A percentile compares a stretch with the other conserved stretches of the same genome.
Conservation (phyloP, 2,329 filamentous ascomycete species). For the Nannizzia gypsea region DNA sequence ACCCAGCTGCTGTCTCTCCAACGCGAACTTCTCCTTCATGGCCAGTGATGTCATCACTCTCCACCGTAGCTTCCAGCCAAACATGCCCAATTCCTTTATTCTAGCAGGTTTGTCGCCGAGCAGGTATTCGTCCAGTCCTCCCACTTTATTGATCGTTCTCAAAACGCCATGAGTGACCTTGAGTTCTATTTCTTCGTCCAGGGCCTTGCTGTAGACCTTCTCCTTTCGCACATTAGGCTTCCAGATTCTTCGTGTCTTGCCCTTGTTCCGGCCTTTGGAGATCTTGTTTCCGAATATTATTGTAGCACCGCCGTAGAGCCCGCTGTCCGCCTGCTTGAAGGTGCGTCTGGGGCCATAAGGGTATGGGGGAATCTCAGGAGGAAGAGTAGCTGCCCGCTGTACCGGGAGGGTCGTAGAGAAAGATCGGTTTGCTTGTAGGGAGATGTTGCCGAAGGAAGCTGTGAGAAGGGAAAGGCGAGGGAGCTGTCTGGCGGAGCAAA, state of each 20-base stretch:
- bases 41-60: conserved; percentile 67
- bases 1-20: conserved; percentile 54
- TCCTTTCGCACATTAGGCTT: conserved; percentile 39
- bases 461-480: conserved; percentile 27
- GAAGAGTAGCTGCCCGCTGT: conserved; percentile 23
- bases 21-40: conserved; percentile 54
- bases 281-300: conserved; percentile 42
- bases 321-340: conserved; percentile 37
- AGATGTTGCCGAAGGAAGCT: conserved; percentile 29
- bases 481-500: conserved; percentile 20
- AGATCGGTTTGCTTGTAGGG: conserved; percentile 26
- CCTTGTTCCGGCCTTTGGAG: conserved; percentile 38
- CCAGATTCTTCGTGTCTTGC: conserved; percentile 39
- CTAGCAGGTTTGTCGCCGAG: conserved; percentile 65
- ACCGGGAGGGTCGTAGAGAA: conserved; percentile 28
- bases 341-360: conserved; percentile 34
- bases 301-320: conserved; percentile 36
- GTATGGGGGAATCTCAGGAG: conserved; percentile 34
- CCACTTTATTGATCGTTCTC: conserved; percentile 62
- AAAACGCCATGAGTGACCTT: conserved; percentile 37
- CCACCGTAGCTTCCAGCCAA: conserved; percentile 85
- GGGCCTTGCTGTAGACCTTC: conserved; percentile 35
- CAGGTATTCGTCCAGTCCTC: conserved; percentile 84
- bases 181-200: conserved; percentile 33
- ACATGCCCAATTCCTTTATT: conserved; percentile 75